A percentile compares a stretch with the other conserved stretches of the same genome.
Evolutionary conservation across 345 rosid species (phyloP).

Genomic region (Eucalyptus lansdowneana): DNA sequence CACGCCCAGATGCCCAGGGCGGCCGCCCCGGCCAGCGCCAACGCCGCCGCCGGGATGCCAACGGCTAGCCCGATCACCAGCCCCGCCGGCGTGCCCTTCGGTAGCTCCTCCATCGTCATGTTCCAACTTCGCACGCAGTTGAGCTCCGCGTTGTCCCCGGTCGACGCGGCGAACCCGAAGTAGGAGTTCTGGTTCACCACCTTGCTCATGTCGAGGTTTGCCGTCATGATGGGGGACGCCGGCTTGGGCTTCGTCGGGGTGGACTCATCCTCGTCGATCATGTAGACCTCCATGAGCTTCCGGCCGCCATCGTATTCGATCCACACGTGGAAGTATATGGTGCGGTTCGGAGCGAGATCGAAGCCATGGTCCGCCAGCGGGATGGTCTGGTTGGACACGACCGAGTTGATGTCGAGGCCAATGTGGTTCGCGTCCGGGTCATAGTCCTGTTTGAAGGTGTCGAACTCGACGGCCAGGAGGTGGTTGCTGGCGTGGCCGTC

Average conservation of each 20-base stretch:
- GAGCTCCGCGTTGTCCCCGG: conserved; percentile 25
- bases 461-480: conserved; percentile 43
- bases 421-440: conserved; percentile 55
- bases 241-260: conserved; percentile 10
- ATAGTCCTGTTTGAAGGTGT: conserved; percentile 42
- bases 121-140: conserved; percentile 45
- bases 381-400: conserved; percentile 10
- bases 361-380: conserved; percentile 10
- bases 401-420: conserved; percentile 40
- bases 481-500: conserved; percentile 4
- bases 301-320: conserved; percentile 24
- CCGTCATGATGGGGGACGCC: conserved; percentile 4
- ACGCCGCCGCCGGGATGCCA: conserved; percentile 4
- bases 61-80: conserved; percentile 5
- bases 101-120: conserved; percentile 31
- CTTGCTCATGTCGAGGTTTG: conserved; percentile 17
- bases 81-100: neutral
- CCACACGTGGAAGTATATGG: conserved; percentile 25
- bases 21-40: neutral
- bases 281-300: conserved; percentile 17
- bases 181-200: conserved; percentile 21
- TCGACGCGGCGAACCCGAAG: conserved; percentile 51
- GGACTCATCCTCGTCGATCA: conserved; percentile 4
- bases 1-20: neutral
- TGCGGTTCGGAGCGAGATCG: conserved; percentile 11